These are phyloP conservation scores for Raddia guianensis DNA, from an alignment of 176 grass and related monocot genomes.

Conservation along the genomic window DNA sequence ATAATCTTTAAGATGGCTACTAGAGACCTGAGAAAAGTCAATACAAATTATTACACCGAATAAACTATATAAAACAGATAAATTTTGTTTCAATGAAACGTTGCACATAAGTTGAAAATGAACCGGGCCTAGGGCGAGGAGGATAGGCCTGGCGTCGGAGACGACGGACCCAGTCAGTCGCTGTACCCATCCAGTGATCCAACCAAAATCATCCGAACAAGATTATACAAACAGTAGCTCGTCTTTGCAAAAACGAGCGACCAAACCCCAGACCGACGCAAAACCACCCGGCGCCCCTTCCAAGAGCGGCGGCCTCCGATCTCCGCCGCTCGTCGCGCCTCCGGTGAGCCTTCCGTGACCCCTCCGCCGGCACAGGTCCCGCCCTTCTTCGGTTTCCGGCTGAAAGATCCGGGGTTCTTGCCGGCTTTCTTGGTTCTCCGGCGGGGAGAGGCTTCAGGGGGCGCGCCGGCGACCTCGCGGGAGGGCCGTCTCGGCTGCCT, in stretches of 20 bases:
- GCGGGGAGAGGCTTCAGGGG: constrained; percentile 17
- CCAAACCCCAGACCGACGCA: constrained; percentile 32
- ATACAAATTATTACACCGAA: no score
- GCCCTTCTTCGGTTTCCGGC: neutral
- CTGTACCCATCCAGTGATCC: neutral
- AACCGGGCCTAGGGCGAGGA: neutral
- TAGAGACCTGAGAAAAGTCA: no score
- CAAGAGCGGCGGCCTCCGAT: constrained; percentile 40
- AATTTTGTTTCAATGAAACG: no score
- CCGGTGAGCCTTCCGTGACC: neutral
- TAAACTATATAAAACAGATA: no score
- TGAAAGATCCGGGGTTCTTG: constrained; percentile 29
- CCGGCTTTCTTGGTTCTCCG: neutral
- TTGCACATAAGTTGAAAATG: no score
- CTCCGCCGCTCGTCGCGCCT: constrained; percentile 1
- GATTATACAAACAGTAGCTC: constrained; percentile 33
- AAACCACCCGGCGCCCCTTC: constrained; percentile 20
- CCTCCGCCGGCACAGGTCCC: constrained; percentile 21
- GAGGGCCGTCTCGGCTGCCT: constrained; percentile 26
- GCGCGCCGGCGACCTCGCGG: neutral
- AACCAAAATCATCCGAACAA: neutral
- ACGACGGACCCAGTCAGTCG: neutral
- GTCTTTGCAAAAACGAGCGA: constrained; percentile 32
- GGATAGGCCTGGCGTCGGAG: neutral
- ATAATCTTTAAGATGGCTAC: no score